These are phyloP conservation scores for Artemisia tridentata DNA, from an alignment of 129 eudicot genomes.

Conservation along the genomic window DNA sequence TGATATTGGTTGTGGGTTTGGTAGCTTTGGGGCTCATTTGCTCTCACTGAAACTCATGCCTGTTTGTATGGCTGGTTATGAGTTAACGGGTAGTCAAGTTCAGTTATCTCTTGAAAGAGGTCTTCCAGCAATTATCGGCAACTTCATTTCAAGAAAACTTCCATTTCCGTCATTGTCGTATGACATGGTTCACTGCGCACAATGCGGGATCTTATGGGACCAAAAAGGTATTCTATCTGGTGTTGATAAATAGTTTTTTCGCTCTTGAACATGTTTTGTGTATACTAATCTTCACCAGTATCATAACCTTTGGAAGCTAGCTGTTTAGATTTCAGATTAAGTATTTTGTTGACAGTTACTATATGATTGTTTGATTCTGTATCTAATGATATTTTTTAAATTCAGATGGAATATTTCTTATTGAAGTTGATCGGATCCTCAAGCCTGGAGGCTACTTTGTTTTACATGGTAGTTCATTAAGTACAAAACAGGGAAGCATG, in stretches of 20 bases:
- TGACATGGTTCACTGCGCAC: constrained; percentile 99
- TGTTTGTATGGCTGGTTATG: constrained; percentile 85
- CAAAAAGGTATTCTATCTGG: constrained; percentile 52
- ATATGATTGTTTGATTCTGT: background rate
- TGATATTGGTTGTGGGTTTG: constrained; percentile 97
- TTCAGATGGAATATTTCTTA: constrained; percentile 78
- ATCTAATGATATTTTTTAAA: constrained; percentile 25
- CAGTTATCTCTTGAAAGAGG: constrained; percentile 97
- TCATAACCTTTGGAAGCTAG: too few species aligned
- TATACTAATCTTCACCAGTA: too few species aligned
- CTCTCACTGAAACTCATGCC: constrained; percentile 75
- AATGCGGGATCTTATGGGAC: constrained; percentile 94
- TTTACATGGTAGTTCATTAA: constrained; percentile 56
- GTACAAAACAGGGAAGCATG: constrained; percentile 54
- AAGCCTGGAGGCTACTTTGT: constrained; percentile 97
- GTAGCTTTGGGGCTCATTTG: constrained; percentile 94
- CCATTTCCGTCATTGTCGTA: constrained; percentile 93
- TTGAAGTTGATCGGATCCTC: constrained; percentile 87
- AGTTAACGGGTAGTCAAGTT: constrained; percentile 92
- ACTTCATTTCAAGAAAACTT: constrained; percentile 79
- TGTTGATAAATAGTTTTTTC: background rate
- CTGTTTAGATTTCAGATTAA: too few species aligned
- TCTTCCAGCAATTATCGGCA: constrained; percentile 90
- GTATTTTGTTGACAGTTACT: background rate
- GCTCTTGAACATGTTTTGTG: constrained; percentile 2